Evolutionary conservation across 805 yeast genomes (phyloP).

Genomic region (Tetrapisispora phaffii): DNA sequence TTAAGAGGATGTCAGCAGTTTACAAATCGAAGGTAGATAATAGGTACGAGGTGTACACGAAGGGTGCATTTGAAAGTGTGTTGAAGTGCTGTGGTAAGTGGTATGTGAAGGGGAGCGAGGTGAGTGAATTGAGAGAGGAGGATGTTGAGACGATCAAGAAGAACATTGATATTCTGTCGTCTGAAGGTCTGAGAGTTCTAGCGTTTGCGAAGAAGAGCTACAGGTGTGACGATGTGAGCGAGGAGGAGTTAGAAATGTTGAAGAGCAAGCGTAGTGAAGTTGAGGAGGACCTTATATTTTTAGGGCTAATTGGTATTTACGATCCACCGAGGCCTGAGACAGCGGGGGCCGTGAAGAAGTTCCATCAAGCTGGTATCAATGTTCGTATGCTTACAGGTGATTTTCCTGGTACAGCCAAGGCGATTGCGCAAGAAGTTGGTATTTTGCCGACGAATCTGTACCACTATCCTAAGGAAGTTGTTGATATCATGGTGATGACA

Average conservation of each 20-base stretch:
- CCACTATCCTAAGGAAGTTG: conserved; percentile 28
- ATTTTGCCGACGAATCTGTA: conserved; percentile 54
- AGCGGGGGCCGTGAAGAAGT: conserved; percentile 55
- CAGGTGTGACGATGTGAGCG: conserved; percentile 28
- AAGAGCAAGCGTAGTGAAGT: conserved; percentile 28
- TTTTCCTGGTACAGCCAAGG: conserved; percentile 73
- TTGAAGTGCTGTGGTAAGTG: conserved; percentile 52
- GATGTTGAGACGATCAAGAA: conserved; percentile 37
- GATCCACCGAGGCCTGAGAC: conserved; percentile 96
- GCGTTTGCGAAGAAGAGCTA: conserved; percentile 50
- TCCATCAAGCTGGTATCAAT: conserved; percentile 88
- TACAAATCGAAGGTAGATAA: conserved; percentile 48
- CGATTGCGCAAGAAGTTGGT: conserved; percentile 84
- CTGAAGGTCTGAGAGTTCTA: conserved; percentile 76
- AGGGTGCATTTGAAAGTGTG: conserved; percentile 84
- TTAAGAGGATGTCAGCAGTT: conserved; percentile 81
- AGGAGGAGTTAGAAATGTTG: conserved; percentile 19
- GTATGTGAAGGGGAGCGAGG: conserved; percentile 44
- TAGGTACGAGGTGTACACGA: conserved; percentile 53
- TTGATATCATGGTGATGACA: conserved; percentile 60
- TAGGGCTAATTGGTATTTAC: conserved; percentile 88
- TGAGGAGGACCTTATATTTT: conserved; percentile 58
- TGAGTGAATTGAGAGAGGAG: conserved; percentile 43
- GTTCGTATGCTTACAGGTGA: conserved; percentile 98
- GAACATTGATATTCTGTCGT: conserved; percentile 58